Conservation (phyloP, 495 filamentous ascomycete genomes). For the Coniosporium apollinis region DNA sequence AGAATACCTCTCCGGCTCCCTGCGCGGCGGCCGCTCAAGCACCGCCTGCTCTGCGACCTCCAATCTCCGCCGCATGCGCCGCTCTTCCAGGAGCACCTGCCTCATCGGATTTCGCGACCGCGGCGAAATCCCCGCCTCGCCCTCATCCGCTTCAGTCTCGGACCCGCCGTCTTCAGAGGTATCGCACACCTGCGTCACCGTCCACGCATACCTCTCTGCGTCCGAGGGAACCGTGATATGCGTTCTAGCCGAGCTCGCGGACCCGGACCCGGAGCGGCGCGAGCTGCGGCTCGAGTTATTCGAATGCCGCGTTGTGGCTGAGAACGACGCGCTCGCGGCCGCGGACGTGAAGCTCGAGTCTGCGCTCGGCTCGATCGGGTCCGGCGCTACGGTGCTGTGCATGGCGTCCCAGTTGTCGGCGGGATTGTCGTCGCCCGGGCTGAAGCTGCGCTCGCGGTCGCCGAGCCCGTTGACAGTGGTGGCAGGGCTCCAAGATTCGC, state of each 20-base stretch:
- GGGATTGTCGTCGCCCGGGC: constrained; percentile 42
- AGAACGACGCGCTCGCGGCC: constrained; percentile 33
- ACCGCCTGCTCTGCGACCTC: no score
- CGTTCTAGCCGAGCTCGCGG: constrained; percentile 24
- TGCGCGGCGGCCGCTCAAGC: no score
- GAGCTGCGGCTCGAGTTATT: constrained; percentile 13
- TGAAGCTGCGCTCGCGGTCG: constrained; percentile 66
- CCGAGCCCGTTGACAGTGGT: constrained; percentile 50
- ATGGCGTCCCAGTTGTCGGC: constrained; percentile 59
- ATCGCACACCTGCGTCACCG: constrained; percentile 10
- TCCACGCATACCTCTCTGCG: constrained; percentile 1
- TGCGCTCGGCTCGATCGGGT: constrained; percentile 60
- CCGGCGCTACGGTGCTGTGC: constrained; percentile 61
- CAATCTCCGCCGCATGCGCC: no score
- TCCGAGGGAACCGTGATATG: constrained; percentile 15
- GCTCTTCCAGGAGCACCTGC: no score
- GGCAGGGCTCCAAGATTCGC: constrained; percentile 18
- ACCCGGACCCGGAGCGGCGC: constrained; percentile 22
- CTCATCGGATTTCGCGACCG: not conserved
- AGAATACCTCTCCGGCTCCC: no score
- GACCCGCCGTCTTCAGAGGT: constrained; percentile 11
- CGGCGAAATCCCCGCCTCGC: not conserved
- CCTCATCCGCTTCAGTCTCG: constrained; percentile 11
- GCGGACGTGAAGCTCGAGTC: constrained; percentile 66
- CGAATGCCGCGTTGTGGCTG: constrained; percentile 20